A percentile compares a stretch with the other conserved stretches of the same genome.
Conservation (phyloP, 2,329 filamentous ascomycete species). For the Hawksworthiomyces lignivorus region DNA sequence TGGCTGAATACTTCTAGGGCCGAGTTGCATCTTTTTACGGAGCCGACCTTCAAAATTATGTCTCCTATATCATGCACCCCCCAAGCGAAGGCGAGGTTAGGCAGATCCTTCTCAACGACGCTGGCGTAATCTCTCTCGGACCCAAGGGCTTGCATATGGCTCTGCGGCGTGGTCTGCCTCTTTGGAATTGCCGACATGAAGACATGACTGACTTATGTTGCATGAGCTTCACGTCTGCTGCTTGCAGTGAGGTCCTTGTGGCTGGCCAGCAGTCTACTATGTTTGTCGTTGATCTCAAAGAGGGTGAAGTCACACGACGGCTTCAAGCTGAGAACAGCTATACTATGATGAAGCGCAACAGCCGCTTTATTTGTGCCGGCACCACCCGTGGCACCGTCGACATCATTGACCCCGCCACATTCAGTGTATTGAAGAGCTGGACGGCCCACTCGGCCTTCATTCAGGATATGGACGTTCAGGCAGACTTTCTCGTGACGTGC, state of each 20-base stretch:
- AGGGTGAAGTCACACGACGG: conserved; percentile 56
- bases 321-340: conserved; percentile 62
- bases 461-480: conserved; percentile 95
- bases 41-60: conserved; percentile 78
- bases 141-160: conserved; percentile 81
- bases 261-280: conserved; percentile 81
- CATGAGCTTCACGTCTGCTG: conserved; percentile 91
- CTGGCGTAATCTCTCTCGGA: conserved; percentile 80
- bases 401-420: conserved; percentile 72
- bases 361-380: conserved; percentile 85
- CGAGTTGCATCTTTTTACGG: conserved; percentile 84
- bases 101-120: conserved; percentile 86
- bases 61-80: conserved; percentile 76
- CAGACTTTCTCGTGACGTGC: conserved; percentile 92
- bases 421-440: conserved; percentile 78
- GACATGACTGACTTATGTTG: conserved; percentile 84
- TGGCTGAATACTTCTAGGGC: conserved; percentile 61
- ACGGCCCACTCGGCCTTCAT: conserved; percentile 82
- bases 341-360: conserved; percentile 77
- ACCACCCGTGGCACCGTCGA: conserved; percentile 77
- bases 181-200: conserved; percentile 67
- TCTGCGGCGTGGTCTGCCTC: conserved; percentile 68
- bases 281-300: conserved; percentile 65
- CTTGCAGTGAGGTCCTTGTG: conserved; percentile 73
- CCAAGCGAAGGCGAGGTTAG: conserved; percentile 69